Evolutionary conservation across 805 yeast species (phyloP).

Genomic region (Schwanniomyces polymorphus): DNA sequence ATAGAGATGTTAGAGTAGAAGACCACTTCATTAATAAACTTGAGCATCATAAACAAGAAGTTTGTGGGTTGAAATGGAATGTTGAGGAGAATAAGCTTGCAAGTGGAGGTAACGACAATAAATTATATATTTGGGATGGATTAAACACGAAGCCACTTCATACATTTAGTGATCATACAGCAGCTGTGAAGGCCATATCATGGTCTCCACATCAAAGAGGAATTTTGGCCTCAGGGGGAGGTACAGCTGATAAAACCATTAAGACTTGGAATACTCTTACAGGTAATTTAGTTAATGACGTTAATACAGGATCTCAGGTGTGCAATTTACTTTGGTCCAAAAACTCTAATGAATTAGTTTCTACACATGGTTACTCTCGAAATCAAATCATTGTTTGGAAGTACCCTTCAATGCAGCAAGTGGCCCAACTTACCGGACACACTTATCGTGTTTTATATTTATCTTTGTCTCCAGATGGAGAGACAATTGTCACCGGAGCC

Average conservation of each 20-base stretch:
- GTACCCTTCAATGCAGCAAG: conserved; percentile 87
- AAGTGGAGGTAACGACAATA: conserved; percentile 94
- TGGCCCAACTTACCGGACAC: conserved; percentile 92
- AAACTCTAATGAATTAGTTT: conserved; percentile 87
- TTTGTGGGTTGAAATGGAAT: conserved; percentile 96
- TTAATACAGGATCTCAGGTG: conserved; percentile 96
- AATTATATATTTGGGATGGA: conserved; percentile 86
- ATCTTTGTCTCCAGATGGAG: conserved; percentile 92
- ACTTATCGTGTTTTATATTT: conserved; percentile 88
- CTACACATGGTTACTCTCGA: conserved; percentile 91
- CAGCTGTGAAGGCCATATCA: conserved; percentile 94
- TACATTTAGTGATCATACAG: conserved; percentile 78
- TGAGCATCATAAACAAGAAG: conserved; percentile 85
- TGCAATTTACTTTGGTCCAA: conserved; percentile 93
- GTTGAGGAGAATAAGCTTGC: conserved; percentile 88
- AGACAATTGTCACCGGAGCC: conserved; percentile 95
- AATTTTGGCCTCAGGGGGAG: conserved; percentile 92
- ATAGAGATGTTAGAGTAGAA: conserved; percentile 87
- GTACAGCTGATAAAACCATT: conserved; percentile 88
- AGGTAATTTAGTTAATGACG: conserved; percentile 70
- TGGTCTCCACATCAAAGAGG: conserved; percentile 99
- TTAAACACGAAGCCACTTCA: conserved; percentile 64
- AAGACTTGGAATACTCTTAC: conserved; percentile 90
- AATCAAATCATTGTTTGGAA: conserved; percentile 94
- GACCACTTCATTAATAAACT: conserved; percentile 76